phyloP scores from a whole-genome alignment of 2,329 filamentous ascomycete genomes.

The Neonectria faginata region DNA sequence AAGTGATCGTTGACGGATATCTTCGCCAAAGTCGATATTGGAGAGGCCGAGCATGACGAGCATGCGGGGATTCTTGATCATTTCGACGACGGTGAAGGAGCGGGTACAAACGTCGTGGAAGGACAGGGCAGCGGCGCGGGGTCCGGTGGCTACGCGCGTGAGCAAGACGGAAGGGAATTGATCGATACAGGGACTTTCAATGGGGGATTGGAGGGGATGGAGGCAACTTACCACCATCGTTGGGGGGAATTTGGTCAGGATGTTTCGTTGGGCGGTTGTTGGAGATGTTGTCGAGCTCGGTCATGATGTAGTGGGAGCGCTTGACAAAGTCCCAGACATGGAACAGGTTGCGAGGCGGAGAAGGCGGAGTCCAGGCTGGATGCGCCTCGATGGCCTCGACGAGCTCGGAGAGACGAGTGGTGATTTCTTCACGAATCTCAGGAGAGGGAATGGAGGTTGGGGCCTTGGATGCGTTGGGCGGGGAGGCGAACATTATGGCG shows the following conservation, averaged over 20 bases:
- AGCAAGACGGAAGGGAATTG: neutral
- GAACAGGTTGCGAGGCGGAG: constrained; percentile 49
- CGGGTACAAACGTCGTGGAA: constrained; percentile 49
- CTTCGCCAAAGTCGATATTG: constrained; percentile 46
- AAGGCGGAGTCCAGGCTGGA: constrained; percentile 43
- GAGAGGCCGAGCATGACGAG: constrained; percentile 50
- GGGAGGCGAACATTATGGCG: constrained; percentile 33
- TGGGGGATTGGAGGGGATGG: neutral
- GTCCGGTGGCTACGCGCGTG: constrained; percentile 34
- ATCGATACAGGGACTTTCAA: neutral
- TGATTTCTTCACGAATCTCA: constrained; percentile 44
- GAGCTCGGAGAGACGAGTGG: constrained; percentile 43
- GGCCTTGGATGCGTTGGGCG: constrained; percentile 29
- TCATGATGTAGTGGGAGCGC: constrained; percentile 56
- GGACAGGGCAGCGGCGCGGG: constrained; percentile 42
- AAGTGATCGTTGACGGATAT: constrained; percentile 44
- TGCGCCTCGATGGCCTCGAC: constrained; percentile 47
- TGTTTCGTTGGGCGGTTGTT: constrained; percentile 48
- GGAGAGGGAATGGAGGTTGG: constrained; percentile 38
- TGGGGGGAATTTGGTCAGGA: constrained; percentile 51
- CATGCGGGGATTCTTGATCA: constrained; percentile 47
- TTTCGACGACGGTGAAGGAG: constrained; percentile 47
- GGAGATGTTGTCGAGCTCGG: constrained; percentile 55
- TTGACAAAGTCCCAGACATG: constrained; percentile 57
- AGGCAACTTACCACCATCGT: constrained; percentile 43